These are phyloP conservation scores for Pecoramyces ruminantium DNA, from an alignment of 192 early-diverging fungal species.

Conservation along the genomic window DNA sequence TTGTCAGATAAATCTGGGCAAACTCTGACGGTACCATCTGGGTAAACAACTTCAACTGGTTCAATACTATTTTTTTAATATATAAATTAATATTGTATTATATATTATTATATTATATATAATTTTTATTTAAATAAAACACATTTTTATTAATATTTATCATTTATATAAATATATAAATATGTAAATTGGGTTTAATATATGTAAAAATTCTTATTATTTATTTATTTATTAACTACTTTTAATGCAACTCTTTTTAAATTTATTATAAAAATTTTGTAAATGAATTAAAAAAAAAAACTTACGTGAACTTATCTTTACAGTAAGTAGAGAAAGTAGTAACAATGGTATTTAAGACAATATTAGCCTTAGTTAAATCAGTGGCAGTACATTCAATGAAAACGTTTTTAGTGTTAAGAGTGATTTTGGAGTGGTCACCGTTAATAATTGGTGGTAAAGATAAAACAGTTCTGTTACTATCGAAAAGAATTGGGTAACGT, in stretches of 20 bases:
- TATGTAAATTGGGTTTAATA: too few species aligned
- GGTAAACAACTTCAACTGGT: slow-evolving; percentile 74
- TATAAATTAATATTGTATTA: too few species aligned
- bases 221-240: too few species aligned
- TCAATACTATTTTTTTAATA: too few species aligned
- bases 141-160: too few species aligned
- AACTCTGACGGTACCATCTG: slow-evolving; percentile 47
- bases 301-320: slow-evolving; percentile 72
- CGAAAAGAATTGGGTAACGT: slow-evolving; percentile 80
- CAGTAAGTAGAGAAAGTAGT: slow-evolving; percentile 95
- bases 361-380: slow-evolving; percentile 83
- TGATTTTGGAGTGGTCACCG: slow-evolving; percentile 94
- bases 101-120: too few species aligned
- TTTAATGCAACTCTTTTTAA: too few species aligned
- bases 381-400: slow-evolving; percentile 97
- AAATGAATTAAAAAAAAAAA: not conserved
- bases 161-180: too few species aligned
- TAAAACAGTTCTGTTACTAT: slow-evolving; percentile 63
- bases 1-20: slow-evolving; percentile 61
- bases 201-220: too few species aligned
- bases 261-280: too few species aligned
- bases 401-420: slow-evolving; percentile 79
- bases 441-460: slow-evolving; percentile 99
- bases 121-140: too few species aligned
- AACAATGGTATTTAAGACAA: slow-evolving; percentile 83